phyloP scores from a whole-genome alignment of 2,329 filamentous ascomycete species.

The Aspergillus felis region DNA sequence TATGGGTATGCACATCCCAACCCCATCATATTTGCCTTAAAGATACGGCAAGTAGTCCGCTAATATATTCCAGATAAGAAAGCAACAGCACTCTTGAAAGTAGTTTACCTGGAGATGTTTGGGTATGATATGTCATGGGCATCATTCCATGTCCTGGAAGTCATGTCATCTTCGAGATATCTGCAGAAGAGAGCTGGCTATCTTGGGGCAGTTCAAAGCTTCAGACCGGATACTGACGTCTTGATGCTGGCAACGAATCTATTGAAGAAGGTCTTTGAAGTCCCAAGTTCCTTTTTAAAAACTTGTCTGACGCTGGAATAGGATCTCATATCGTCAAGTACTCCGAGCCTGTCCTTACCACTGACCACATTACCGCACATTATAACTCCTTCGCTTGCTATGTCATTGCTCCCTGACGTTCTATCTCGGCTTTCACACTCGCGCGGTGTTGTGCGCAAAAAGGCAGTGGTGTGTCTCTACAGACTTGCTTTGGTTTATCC shows the following conservation, averaged over 20 bases:
- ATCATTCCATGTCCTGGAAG: slow-evolving; percentile 94
- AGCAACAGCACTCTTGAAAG: slow-evolving; percentile 89
- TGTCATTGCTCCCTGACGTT: slow-evolving; percentile 82
- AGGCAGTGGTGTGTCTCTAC: slow-evolving; percentile 92
- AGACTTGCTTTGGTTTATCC: slow-evolving; percentile 93
- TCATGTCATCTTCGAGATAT: slow-evolving; percentile 96
- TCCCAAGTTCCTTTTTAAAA: background rate
- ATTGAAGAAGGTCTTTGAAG: slow-evolving; percentile 70
- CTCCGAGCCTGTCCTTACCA: slow-evolving; percentile 75
- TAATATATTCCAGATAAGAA: slow-evolving; percentile 67
- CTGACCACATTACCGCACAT: slow-evolving; percentile 90
- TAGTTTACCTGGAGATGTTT: slow-evolving; percentile 98
- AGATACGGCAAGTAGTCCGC: background rate
- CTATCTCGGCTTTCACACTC: slow-evolving; percentile 84
- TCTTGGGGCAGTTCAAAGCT: slow-evolving; percentile 91
- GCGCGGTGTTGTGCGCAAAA: slow-evolving; percentile 82
- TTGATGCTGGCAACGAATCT: slow-evolving; percentile 96
- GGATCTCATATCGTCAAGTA: slow-evolving; percentile 64
- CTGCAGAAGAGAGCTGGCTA: slow-evolving; percentile 95
- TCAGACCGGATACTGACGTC: slow-evolving; percentile 91
- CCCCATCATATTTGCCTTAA: background rate
- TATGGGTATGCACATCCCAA: slow-evolving; percentile 62
- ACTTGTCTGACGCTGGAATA: slow-evolving; percentile 18
- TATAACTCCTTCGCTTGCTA: slow-evolving; percentile 85
- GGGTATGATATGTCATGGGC: slow-evolving; percentile 99